Evolutionary conservation across 257 asterid species (phyloP).

Genomic region (Agastache rugosa): DNA sequence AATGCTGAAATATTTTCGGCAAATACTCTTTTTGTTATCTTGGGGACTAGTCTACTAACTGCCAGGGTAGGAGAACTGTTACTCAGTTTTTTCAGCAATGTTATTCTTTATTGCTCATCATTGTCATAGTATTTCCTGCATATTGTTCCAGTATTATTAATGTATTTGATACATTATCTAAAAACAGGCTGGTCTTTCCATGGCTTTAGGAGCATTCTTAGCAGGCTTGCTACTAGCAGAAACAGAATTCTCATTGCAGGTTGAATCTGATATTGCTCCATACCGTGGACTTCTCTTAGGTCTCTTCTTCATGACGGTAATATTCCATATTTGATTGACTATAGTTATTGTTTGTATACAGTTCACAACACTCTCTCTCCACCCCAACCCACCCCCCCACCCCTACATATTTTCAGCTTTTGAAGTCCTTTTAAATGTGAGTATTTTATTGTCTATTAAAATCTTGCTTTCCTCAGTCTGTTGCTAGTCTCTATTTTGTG

Average conservation of each 20-base stretch:
- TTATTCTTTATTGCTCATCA: background rate
- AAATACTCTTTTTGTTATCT: slow-evolving; percentile 92
- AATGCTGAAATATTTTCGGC: slow-evolving; percentile 99
- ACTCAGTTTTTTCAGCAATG: slow-evolving; percentile 20
- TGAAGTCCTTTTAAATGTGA: too few species aligned
- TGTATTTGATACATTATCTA: background rate
- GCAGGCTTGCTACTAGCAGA: slow-evolving; percentile 99
- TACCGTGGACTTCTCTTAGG: slow-evolving; percentile 98
- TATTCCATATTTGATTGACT: slow-evolving; percentile 29
- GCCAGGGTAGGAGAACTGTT: slow-evolving; percentile 77
- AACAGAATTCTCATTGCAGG: slow-evolving; percentile 98
- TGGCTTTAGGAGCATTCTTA: slow-evolving; percentile 99
- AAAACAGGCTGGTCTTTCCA: slow-evolving; percentile 97
- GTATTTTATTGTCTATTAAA: too few species aligned
- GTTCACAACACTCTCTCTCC: too few species aligned
- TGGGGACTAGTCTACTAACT: slow-evolving; percentile 96
- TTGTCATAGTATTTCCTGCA: too few species aligned
- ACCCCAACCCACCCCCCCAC: too few species aligned
- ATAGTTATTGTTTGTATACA: too few species aligned
- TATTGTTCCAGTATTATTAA: too few species aligned
- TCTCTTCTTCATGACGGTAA: slow-evolving; percentile 99
- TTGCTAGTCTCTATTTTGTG: too few species aligned
- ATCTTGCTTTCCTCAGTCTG: too few species aligned
- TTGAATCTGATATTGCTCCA: slow-evolving; percentile 99
- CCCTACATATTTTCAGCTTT: slow-evolving; percentile 6